Base-by-base conservation (phyloP, 164 flowering plant genomes). In the Dillenia suffruticosa region DNA sequence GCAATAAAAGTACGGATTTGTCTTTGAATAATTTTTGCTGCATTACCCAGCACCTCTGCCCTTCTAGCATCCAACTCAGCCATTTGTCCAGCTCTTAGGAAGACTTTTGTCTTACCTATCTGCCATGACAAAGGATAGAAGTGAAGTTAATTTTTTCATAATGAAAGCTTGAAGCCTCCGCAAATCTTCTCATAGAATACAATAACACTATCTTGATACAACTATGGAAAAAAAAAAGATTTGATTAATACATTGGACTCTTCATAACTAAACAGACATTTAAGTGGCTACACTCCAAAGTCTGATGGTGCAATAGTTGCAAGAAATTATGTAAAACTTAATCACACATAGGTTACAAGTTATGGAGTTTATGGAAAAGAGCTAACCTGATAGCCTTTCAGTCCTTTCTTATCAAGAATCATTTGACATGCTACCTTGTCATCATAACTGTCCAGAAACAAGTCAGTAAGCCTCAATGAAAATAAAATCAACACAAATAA, bases 21-120 rank as follows among this genome's bases (percentile, higher is more conserved):
- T 58, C 97, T 81, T 74, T 95, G 99, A 75, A 95, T 87, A 13
- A 62, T 72, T 75, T 82, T 90, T 32, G 99, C 99, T 43, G 99
- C 99, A 79, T 82, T 79, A 61, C 92, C 91, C 65, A 92, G 87
- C 47, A 95, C 97, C 76, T 83, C 92, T 59, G 94, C 81, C 72
- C 99, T 88, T 70, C 92, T 81, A 57, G 96, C 88, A 81, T 95
- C 99, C 72, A 95, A 72, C 68, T 88, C 97, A 63, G 99, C 99
- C 99, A 95, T 95, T 79, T 95, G 99, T 52, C 99, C 99, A 67
- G 97, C 99, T 74, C 99, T 82, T 22, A 95, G 80, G 74, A 95
- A 95, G 57, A 90, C 90, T 72, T 95, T 92, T 57, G 95, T 81
- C 76, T 90, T 95, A 16, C 99, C 99, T 56, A 95, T 77, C 99